Percentiles rank a stretch among this genome's conserved stretches.
These are phyloP conservation scores for Microdochium paspali DNA, from an alignment of 2,329 filamentous ascomycete species.

Conservation along the genomic window DNA sequence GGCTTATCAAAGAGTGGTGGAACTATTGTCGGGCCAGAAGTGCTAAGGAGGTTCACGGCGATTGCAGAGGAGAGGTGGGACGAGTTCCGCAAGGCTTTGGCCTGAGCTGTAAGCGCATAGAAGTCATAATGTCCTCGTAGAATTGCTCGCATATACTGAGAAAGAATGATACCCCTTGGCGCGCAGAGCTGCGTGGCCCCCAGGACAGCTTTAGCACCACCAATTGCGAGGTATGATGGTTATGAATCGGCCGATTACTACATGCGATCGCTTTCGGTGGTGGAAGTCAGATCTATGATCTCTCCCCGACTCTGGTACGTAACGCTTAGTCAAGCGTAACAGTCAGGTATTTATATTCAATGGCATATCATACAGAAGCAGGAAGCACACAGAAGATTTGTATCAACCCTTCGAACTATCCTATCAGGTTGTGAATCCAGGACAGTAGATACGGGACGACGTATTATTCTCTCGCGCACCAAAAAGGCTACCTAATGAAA, in stretches of 20 bases:
- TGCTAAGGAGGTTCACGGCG: slow-evolving; percentile 49
- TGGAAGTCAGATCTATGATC: too few species aligned
- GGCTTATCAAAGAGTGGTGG: slow-evolving; percentile 81
- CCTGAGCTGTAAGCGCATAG: slow-evolving; percentile 12
- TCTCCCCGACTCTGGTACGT: too few species aligned
- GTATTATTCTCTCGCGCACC: slow-evolving; percentile 22
- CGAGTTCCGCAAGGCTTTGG: slow-evolving; percentile 38
- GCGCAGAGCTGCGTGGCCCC: neutral
- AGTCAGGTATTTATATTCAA: too few species aligned
- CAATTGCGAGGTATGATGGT: too few species aligned
- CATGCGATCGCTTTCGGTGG: too few species aligned
- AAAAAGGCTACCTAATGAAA: slow-evolving; percentile 20
- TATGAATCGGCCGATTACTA: too few species aligned
- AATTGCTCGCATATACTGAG: slow-evolving; percentile 1
- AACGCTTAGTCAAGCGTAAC: too few species aligned
- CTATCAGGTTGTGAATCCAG: slow-evolving; percentile 68
- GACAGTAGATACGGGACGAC: slow-evolving; percentile 82
- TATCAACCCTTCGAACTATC: slow-evolving; percentile 79
- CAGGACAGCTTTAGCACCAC: neutral
- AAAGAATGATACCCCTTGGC: slow-evolving; percentile 10
- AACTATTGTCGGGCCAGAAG: slow-evolving; percentile 52
- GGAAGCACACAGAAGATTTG: slow-evolving; percentile 26
- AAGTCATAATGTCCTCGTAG: slow-evolving; percentile 1
- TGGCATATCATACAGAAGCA: too few species aligned
- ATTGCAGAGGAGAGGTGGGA: slow-evolving; percentile 56